Conservation (phyloP, 2,329 filamentous ascomycete species). For the Scolecobasidium constrictum region DNA sequence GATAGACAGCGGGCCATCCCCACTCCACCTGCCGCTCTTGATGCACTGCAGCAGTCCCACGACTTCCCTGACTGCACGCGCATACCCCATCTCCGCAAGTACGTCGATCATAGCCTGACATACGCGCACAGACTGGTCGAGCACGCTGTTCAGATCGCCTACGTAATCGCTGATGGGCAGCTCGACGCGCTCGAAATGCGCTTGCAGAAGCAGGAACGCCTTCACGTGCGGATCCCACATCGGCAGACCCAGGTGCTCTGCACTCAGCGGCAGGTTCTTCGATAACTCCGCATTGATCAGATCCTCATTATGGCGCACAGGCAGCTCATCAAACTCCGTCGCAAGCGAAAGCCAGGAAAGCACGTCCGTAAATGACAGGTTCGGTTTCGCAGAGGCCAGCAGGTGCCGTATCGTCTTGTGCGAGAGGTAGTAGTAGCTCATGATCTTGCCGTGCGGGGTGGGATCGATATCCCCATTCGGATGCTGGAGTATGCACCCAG, state of each 20-base stretch:
- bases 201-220: constrained; percentile 84
- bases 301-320: constrained; percentile 96
- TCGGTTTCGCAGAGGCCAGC: constrained; percentile 60
- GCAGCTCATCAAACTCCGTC: constrained; percentile 93
- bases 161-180: constrained; percentile 96
- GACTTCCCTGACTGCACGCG: constrained; percentile 70
- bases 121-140: constrained; percentile 95
- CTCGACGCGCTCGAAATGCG: constrained; percentile 85
- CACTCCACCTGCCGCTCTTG: constrained; percentile 86
- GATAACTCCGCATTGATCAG: constrained; percentile 89
- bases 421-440: constrained; percentile 96
- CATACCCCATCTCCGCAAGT: constrained; percentile 75
- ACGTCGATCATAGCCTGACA: constrained; percentile 93
- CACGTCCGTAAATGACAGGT: constrained; percentile 69
- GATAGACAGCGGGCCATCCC: constrained; percentile 67
- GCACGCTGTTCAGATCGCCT: constrained; percentile 75
- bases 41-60: constrained; percentile 80
- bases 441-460: constrained; percentile 90
- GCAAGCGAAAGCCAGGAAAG: constrained; percentile 89
- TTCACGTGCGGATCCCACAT: constrained; percentile 99
- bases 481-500: constrained; percentile 71
- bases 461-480: constrained; percentile 83
- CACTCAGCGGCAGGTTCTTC: constrained; percentile 61
- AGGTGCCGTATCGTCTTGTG: constrained; percentile 89
- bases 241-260: constrained; percentile 59